Evolutionary conservation across 1,139 yeast species (phyloP), one percentile per base, ranked within the genome.

Genomic region (Scheffersomyces lignicola): DNA sequence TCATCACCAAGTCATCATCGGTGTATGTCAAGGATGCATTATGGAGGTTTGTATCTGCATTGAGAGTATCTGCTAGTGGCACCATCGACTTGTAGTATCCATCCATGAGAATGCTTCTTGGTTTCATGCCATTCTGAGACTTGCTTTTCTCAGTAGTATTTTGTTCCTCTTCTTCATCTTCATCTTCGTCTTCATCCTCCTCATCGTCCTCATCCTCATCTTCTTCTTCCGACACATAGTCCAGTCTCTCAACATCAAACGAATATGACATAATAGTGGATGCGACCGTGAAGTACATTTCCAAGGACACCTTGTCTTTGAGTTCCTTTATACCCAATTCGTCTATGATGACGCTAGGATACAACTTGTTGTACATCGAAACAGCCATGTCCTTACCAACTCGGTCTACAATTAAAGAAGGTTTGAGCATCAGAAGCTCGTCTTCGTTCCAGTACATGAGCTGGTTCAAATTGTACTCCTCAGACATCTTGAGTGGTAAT

Each of bases 31-130:
- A 62, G 37, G 79, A 75, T 4, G 96, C 96, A 56, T 92, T 90
- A 51, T 80, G 81, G n/a, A 74, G 65, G 12, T 72, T 70, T 0
- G 96, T 83, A 51, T 89, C 92, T 1, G 97, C 90, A 51, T 92
- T 92, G 40, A 92, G 63, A 18, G 87, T 80, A 52, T 92, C 97
- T 0, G 97, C 97, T 35, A 89, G 64, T 0, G 97, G 96, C 5
- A 89, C 89, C 95, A 92, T 84, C 0, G 95, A 84, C 54, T 92
- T 90, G 43, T 75, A 65, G 37, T 71, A 73, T 3, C 69, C 67
- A 35, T 73, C 81, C 6, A 18, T 28, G 18, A 36, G 31, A 11
- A 40, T 38, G 16, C 32, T 24, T 11, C 29, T 15, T 7, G 26
- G 26, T 21, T 31, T 13, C 26, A 18, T 14, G 17, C 62, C 15